Evolutionary conservation across 371 early-diverging fungal genomes (phyloP), one percentile per base, ranked within the genome.

Genomic region (Mortierella sp.): DNA sequence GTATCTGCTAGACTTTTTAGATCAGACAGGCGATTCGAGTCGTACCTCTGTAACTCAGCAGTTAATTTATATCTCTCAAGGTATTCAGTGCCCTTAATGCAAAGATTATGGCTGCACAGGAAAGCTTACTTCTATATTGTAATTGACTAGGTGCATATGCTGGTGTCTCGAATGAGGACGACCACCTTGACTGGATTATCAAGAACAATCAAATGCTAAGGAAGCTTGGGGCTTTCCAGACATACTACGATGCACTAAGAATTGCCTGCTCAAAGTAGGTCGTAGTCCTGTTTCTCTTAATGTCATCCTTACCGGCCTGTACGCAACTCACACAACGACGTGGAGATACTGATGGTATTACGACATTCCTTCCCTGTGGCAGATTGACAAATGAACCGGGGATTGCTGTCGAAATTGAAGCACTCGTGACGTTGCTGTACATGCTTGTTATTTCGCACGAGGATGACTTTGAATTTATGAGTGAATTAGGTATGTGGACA

Each of bases 41-140:
- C 83, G 92, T 19, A 72, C 84, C 2, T 72, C 61, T 12, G 85
- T 90, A 1, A 86, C 87, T 9, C 84, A 85, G 49, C 82, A 83
- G 42, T 54, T 93, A 15, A 79, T 87, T 6, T 92, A 90, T 66
- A 88, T 92, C 56, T 71, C 91, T 1, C 87, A 92, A 70, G 93
- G 93, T 90, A 85, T 19, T 37, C 47, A 59, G 19, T 3, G 17
- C 4, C 22, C 12, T 43, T 5, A 12, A n/a, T 3, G n/a, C 49
- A n/a, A 12, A 28, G 10, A 40, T n/a, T 7, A 6, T 2, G 17
- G 40, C n/a, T 8, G 3, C 2, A 23, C 64, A 54, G 37, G 40
- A 35, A 57, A 4, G 15, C 29, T 65, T 29, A 61, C 59, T 2
- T 43, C 28, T 65, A 0, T n/a, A 12, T 51, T 31, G n/a, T 8